A percentile compares a stretch with the other conserved stretches of the same genome.
Evolutionary conservation across 2,329 filamentous ascomycete genomes (phyloP).

Genomic region (Juglanconis oblonga): DNA sequence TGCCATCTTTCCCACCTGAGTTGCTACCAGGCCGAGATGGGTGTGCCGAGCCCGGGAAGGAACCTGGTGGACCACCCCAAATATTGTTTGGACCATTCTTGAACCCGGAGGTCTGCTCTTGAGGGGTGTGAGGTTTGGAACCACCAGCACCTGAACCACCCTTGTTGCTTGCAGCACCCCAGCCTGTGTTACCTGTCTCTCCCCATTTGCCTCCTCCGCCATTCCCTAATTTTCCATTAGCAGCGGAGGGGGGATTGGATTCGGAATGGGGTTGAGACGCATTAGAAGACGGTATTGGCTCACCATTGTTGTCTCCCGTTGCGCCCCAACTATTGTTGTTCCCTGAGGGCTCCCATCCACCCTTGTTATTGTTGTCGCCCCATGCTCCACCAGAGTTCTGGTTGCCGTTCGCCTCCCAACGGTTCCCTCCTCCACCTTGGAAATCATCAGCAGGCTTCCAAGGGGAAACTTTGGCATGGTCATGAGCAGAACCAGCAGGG

Average conservation of each 20-base stretch:
- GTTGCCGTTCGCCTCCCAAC: background rate
- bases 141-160: background rate
- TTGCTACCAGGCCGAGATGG: background rate
- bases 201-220: background rate
- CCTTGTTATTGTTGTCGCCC: background rate
- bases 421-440: background rate
- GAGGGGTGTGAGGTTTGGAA: background rate
- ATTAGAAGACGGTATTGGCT: background rate
- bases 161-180: background rate
- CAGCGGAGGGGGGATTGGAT: background rate
- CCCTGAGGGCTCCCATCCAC: too few species aligned
- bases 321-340: background rate
- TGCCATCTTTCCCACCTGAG: background rate
- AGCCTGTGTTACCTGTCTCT: background rate
- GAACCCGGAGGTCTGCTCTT: background rate
- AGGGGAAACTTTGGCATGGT: background rate
- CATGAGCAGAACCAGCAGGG: background rate
- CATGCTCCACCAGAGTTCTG: background rate
- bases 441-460: background rate
- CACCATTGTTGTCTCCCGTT: background rate
- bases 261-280: background rate
- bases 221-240: background rate
- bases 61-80: constrained; percentile 6
- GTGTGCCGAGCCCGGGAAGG: background rate
- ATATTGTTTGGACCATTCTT: background rate